Evolutionary conservation across 2,329 filamentous ascomycete genomes (phyloP), one percentile per base, ranked within the genome.

Genomic region (Pseudogymnoascus sp.): DNA sequence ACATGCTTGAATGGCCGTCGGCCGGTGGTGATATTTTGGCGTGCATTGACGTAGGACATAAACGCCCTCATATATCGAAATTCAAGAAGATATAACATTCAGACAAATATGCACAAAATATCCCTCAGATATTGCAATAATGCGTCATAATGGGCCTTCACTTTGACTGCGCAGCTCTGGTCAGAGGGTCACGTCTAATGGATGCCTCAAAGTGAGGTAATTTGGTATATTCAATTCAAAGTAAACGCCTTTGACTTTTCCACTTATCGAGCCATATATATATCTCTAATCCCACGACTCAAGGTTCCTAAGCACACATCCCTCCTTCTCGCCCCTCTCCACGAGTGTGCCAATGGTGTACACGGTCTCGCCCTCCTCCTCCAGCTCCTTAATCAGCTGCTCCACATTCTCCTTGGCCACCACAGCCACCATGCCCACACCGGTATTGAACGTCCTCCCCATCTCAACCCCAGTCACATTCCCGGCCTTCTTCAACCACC

Each of bases 371-470:
- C 90, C 90, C 50, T 82, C 80, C 25, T 77, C 78, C 69, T 85
- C 79, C 20, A 97, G 77, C 47, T 83, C 76, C 59, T 78, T 74
- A 18, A 78, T 78, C 1, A 90, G 85, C 37, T 80, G 77, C 5
- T 83, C 80, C 1, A 80, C 89, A 66, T 88, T 82, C 35, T 77
- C 80, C 61, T 82, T 77, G 28, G 82, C 83, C 2, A 97, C 90
- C 4, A 91, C 91, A 30, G 92, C 79, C 5, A 97, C 89, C 92
- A 99, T 97, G 53, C 94, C 94, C 47, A 99, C 78, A 58, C 94
- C 94, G 6, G 88, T 91, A 78, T 99, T 99, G 82, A 96, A 97
- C 1, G 91, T 94, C 62, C 91, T 82, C 59, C 88, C 91, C 83
- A 97, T 95, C 77, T 99, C 94, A 8, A 78, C 71, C 1, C 86